Evolutionary conservation across 495 filamentous ascomycete species (phyloP).

Genomic region (Recurvomyces mirabilis): DNA sequence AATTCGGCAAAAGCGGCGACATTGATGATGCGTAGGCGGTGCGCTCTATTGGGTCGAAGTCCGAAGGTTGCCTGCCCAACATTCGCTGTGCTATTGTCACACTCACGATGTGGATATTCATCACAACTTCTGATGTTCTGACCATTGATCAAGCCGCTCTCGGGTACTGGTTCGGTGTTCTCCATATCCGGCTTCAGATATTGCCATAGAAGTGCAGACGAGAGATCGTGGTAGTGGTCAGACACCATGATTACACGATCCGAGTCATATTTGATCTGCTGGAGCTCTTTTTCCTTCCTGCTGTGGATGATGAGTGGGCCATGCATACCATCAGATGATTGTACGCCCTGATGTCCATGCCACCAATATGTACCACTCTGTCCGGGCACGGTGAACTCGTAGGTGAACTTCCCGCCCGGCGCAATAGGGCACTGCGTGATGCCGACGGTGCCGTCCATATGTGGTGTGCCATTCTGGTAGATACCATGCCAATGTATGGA

Average conservation of each 20-base stretch:
- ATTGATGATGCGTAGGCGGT: conserved; percentile 29
- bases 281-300: conserved; percentile 32
- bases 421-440: conserved; percentile 26
- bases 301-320: conserved; percentile 47
- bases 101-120: conserved; percentile 35
- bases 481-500: conserved; percentile 24
- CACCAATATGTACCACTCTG: conserved; percentile 32
- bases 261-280: conserved; percentile 35
- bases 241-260: conserved; percentile 46
- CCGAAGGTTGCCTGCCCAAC: conserved; percentile 14
- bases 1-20: conserved; percentile 21
- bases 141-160: conserved; percentile 48
- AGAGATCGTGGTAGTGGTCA: conserved; percentile 49
- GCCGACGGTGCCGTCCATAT: conserved; percentile 24
- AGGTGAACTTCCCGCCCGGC: conserved; percentile 27
- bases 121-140: conserved; percentile 39
- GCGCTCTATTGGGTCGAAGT: conserved; percentile 20
- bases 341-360: conserved; percentile 27
- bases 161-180: conserved; percentile 29
- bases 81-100: conserved; percentile 23
- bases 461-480: conserved; percentile 21
- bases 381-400: conserved; percentile 26
- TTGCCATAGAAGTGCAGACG: conserved; percentile 35
- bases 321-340: conserved; percentile 41
- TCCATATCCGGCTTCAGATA: conserved; percentile 44